Percentiles rank a stretch among this genome's conserved stretches.
These are phyloP conservation scores for Fusarium albidum DNA, from an alignment of 2,329 filamentous ascomycete genomes.

Conservation along the genomic window DNA sequence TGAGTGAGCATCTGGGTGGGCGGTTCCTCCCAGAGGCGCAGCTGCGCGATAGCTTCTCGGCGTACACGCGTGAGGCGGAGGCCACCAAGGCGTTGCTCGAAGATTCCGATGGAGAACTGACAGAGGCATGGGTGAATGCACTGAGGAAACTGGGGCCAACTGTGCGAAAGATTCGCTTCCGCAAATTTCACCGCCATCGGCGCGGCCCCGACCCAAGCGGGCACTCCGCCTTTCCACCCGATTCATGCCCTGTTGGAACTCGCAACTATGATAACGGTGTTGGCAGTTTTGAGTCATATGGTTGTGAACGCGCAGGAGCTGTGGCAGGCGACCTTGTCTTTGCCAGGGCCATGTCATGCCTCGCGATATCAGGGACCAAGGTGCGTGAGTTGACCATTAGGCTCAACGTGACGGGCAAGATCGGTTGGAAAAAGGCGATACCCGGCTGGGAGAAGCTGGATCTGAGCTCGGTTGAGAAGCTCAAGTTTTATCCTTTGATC, in stretches of 20 bases:
- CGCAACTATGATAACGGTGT: no score
- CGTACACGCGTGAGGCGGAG: slow-evolving; percentile 1
- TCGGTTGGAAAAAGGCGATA: neutral
- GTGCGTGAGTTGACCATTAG: neutral
- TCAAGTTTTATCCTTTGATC: neutral
- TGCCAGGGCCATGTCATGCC: slow-evolving; percentile 1
- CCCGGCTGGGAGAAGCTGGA: neutral
- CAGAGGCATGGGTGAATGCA: neutral
- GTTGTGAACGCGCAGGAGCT: no score
- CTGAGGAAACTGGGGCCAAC: neutral
- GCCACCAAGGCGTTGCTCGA: neutral
- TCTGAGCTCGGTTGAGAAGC: neutral
- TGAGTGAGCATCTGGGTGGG: slow-evolving; percentile 1
- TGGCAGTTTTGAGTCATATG: no score
- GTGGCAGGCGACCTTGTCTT: neutral
- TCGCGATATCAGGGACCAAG: neutral
- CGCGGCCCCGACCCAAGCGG: no score
- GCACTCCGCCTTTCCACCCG: no score
- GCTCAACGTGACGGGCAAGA: neutral
- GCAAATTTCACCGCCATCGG: no score
- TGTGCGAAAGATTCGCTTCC: no score
- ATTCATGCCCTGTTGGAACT: no score
- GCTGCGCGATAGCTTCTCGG: neutral
- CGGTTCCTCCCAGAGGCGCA: neutral
- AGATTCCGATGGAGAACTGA: neutral